These are phyloP conservation scores for Beauveria australis DNA, from an alignment of 2,329 filamentous ascomycete species.

Conservation along the genomic window DNA sequence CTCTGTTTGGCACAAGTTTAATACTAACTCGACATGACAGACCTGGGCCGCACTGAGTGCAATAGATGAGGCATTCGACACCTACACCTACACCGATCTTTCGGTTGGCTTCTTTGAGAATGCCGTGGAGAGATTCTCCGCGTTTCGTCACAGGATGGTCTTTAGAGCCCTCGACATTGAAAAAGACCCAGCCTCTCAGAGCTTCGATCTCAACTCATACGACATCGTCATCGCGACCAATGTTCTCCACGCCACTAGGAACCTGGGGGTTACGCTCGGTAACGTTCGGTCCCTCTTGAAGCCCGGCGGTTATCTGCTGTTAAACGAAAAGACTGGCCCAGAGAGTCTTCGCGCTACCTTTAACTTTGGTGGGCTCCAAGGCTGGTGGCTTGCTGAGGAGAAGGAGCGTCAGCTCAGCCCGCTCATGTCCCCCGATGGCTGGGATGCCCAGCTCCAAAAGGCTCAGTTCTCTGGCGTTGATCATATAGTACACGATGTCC, in stretches of 20 bases:
- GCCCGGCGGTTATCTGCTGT: constrained; percentile 36
- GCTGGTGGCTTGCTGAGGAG: constrained; percentile 22
- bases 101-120: not conserved
- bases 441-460: not conserved
- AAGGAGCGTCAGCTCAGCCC: constrained; percentile 14
- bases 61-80: not conserved
- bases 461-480: not conserved
- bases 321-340: constrained; percentile 29
- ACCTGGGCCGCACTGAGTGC: not conserved
- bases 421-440: not conserved
- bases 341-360: constrained; percentile 11
- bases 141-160: not conserved
- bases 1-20: no score
- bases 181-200: constrained; percentile 21
- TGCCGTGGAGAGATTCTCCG: not conserved
- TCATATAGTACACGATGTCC: not conserved
- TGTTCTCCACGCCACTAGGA: constrained; percentile 30
- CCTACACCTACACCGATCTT: not conserved
- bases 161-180: not conserved
- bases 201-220: constrained; percentile 21
- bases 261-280: not conserved
- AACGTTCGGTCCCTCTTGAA: not conserved
- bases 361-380: constrained; percentile 20
- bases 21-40: not conserved
- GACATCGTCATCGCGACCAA: constrained; percentile 31